phyloP scores from a whole-genome alignment of 1,284 basidiomycete genomes.

The Pterula multifida region DNA sequence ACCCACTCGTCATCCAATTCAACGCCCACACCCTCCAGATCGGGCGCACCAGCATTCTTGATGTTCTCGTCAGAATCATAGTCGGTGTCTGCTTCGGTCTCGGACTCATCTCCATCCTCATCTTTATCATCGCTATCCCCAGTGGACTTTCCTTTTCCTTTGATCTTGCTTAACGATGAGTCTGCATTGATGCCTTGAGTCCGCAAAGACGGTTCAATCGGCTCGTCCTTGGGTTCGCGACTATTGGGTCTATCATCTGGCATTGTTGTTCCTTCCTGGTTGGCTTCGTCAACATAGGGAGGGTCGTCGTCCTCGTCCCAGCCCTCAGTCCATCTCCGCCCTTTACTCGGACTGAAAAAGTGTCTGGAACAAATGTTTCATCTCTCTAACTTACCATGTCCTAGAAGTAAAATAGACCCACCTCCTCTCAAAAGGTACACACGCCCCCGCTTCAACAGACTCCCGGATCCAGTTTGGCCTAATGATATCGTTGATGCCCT shows the following conservation, averaged over 20 bases:
- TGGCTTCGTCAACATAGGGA: conserved; percentile 16
- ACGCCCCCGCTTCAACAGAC: conserved; percentile 47
- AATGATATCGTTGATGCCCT: conserved; percentile 57
- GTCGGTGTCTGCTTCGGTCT: conserved; percentile 54
- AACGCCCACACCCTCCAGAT: conserved; percentile 16
- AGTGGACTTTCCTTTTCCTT: conserved; percentile 50
- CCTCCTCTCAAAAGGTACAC: conserved; percentile 57
- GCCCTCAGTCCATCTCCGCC: conserved; percentile 27
- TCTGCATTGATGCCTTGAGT: conserved; percentile 11
- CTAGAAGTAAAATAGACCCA: conserved; percentile 18
- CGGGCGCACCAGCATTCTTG: not conserved
- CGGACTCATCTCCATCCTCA: conserved; percentile 19
- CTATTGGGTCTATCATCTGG: conserved; percentile 7
- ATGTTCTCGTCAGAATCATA: conserved; percentile 46
- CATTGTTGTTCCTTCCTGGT: conserved; percentile 13
- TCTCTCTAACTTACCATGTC: not conserved
- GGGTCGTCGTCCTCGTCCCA: conserved; percentile 26
- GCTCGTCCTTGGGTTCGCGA: not conserved
- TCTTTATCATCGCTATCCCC: conserved; percentile 17
- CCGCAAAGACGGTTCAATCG: conserved; percentile 14
- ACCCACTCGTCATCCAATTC: conserved; percentile 36
- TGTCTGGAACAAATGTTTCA: conserved; percentile 31
- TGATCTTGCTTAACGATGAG: conserved; percentile 36
- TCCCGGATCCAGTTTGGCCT: conserved; percentile 74
- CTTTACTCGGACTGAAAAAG: conserved; percentile 57